Percentiles rank a stretch among this genome's conserved stretches.
Conservation (phyloP, 129 eudicot genomes). For the Heracleum sosnowskyi region DNA sequence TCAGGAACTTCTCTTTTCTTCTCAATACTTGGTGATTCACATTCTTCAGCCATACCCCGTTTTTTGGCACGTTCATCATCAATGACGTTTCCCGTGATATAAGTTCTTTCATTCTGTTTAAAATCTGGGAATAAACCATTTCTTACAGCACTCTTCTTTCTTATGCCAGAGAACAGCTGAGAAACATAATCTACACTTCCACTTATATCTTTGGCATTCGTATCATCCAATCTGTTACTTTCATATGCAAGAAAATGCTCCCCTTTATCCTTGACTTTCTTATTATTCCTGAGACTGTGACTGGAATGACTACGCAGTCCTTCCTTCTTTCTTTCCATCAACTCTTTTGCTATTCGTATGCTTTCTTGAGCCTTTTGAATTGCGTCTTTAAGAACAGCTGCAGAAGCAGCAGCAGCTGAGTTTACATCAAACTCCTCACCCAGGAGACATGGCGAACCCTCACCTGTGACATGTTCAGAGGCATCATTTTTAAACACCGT, state of each 20-base stretch:
- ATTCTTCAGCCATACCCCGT: conserved; percentile 24
- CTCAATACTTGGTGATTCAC: conserved; percentile 29
- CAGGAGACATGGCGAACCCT: conserved; percentile 27
- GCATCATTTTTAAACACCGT: conserved; percentile 25
- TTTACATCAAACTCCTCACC: conserved; percentile 73
- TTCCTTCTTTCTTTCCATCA: conserved; percentile 58
- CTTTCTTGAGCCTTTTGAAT: conserved; percentile 89
- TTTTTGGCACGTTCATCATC: conserved; percentile 23
- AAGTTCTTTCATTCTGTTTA: conserved; percentile 20
- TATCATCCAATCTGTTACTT: conserved; percentile 26
- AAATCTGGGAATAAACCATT: conserved; percentile 16
- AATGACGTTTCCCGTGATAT: conserved; percentile 19
- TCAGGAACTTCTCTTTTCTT: conserved; percentile 19
- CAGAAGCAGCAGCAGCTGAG: conserved; percentile 73
- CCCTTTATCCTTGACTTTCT: conserved; percentile 36
- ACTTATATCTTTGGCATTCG: conserved; percentile 22
- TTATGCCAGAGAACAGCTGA: conserved; percentile 15
- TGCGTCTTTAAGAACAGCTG: conserved; percentile 75
- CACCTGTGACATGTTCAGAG: conserved; percentile 25
- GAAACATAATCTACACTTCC: conserved; percentile 16
- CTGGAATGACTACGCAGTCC: conserved; percentile 40
- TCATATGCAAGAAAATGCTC: conserved; percentile 21
- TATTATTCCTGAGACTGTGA: conserved; percentile 33
- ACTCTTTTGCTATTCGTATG: conserved; percentile 74
- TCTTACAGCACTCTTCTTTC: conserved; percentile 16